Evolutionary conservation across 495 filamentous ascomycete genomes (phyloP).

Genomic region (Penicillium herquei): DNA sequence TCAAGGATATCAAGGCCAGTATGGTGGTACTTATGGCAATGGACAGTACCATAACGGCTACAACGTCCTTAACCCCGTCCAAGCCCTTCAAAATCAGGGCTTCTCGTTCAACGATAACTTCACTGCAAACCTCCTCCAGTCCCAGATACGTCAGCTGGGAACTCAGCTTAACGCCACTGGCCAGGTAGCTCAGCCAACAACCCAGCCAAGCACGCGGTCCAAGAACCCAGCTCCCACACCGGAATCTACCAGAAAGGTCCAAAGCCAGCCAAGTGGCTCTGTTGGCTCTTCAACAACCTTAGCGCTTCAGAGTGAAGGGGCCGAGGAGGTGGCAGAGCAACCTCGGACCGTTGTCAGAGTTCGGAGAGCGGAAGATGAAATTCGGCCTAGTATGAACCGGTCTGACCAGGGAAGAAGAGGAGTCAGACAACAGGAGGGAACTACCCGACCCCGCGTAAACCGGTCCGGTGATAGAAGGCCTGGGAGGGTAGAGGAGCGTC

Average conservation of each 20-base stretch:
- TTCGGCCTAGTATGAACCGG: not conserved
- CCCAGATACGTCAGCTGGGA: not conserved
- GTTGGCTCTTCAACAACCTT: too few relatives aligned
- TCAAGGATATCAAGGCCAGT: not conserved
- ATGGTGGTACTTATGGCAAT: not conserved
- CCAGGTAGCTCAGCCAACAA: not conserved
- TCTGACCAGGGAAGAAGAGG: not conserved
- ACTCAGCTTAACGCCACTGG: not conserved
- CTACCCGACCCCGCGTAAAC: not conserved
- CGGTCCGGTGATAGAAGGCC: too few relatives aligned
- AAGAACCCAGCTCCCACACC: too few relatives aligned
- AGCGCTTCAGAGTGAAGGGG: too few relatives aligned
- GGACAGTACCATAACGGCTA: not conserved
- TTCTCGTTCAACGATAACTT: not conserved
- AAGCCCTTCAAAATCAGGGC: not conserved
- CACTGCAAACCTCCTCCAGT: not conserved
- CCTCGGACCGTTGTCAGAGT: too few relatives aligned
- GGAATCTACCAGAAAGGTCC: too few relatives aligned
- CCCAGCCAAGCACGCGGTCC: not conserved
- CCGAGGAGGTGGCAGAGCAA: too few relatives aligned
- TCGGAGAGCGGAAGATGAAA: not conserved
- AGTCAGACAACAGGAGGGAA: too few relatives aligned
- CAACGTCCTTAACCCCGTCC: not conserved
- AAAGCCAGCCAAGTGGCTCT: too few relatives aligned
- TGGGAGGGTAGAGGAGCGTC: too few relatives aligned